A percentile compares a stretch with the other conserved stretches of the same genome.
These are phyloP conservation scores for Byssothecium circinans DNA, from an alignment of 2,329 filamentous ascomycete species.

Conservation along the genomic window DNA sequence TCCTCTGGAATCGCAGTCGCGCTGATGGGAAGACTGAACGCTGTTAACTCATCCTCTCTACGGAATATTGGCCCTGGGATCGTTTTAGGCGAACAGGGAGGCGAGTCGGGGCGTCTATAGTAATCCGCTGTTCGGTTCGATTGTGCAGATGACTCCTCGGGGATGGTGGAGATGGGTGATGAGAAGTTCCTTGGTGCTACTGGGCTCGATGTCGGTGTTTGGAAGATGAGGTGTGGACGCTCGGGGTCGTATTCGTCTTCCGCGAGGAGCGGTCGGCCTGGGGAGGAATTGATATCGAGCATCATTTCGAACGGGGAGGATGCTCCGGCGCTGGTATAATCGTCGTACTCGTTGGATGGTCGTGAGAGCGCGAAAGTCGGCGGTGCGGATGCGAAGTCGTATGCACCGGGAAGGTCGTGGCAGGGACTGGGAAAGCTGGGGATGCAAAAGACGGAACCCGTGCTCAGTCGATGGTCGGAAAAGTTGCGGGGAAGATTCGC, in stretches of 20 bases:
- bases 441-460: conserved; percentile 38
- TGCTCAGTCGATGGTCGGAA: conserved; percentile 27
- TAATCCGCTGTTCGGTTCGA: conserved; percentile 16
- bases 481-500: conserved; percentile 11
- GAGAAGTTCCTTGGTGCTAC: conserved; percentile 15
- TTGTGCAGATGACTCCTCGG: conserved; percentile 25
- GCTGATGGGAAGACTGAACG: conserved; percentile 29
- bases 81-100: conserved; percentile 45
- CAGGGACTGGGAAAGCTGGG: conserved; percentile 69
- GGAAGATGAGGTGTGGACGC: conserved; percentile 19
- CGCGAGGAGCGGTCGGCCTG: conserved; percentile 1
- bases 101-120: conserved; percentile 22
- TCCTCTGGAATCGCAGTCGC: conserved; percentile 35
- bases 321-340: conserved; percentile 11
- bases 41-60: not conserved
- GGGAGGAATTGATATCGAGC: conserved; percentile 6
- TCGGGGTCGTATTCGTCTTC: conserved; percentile 26
- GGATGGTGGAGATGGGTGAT: conserved; percentile 27
- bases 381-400: conserved; percentile 49
- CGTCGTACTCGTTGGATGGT: conserved; percentile 11
- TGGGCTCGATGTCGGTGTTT: conserved; percentile 12
- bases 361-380: conserved; percentile 59
- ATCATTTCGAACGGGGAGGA: conserved; percentile 28
- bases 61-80: conserved; percentile 21
- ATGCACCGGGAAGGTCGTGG: conserved; percentile 76